These are phyloP conservation scores for Saururus chinensis DNA, from an alignment of 164 flowering plant species.

Conservation along the genomic window DNA sequence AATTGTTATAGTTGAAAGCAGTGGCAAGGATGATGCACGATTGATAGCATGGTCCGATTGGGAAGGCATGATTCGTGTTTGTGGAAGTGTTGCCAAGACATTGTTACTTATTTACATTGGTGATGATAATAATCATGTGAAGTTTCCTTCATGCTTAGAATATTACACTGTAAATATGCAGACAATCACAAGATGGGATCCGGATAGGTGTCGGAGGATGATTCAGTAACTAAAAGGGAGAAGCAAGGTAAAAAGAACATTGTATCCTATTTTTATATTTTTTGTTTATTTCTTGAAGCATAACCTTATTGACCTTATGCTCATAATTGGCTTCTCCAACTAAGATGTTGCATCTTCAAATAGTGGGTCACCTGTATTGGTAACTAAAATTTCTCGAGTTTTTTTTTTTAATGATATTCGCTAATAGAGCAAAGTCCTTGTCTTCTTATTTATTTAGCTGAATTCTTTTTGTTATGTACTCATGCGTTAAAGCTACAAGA, in stretches of 20 bases:
- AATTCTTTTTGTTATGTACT: too few relatives aligned
- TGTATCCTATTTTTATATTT: too few relatives aligned
- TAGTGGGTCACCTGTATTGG: too few relatives aligned
- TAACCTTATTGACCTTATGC: too few relatives aligned
- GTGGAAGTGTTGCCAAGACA: conserved; percentile 73
- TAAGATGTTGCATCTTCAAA: too few relatives aligned
- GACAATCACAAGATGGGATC: conserved; percentile 55
- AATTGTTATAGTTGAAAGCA: conserved; percentile 34
- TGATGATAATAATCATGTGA: conserved; percentile 13
- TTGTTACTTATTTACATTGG: conserved; percentile 39
- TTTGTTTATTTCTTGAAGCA: too few relatives aligned
- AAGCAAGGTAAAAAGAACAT: background rate
- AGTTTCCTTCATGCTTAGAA: conserved; percentile 34
- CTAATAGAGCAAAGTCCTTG: too few relatives aligned
- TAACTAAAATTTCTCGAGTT: too few relatives aligned
- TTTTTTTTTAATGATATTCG: too few relatives aligned
- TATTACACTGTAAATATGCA: conserved; percentile 36
- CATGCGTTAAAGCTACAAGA: too few relatives aligned
- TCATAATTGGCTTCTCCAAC: too few relatives aligned
- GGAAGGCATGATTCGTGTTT: conserved; percentile 45
- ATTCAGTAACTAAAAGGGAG: background rate
- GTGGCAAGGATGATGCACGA: conserved; percentile 22
- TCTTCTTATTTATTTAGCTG: too few relatives aligned
- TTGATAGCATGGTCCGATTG: conserved; percentile 64
- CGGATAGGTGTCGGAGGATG: conserved; percentile 58